Conservation (phyloP, 768 basidiomycete genomes). For the Psilocybe sp. region DNA sequence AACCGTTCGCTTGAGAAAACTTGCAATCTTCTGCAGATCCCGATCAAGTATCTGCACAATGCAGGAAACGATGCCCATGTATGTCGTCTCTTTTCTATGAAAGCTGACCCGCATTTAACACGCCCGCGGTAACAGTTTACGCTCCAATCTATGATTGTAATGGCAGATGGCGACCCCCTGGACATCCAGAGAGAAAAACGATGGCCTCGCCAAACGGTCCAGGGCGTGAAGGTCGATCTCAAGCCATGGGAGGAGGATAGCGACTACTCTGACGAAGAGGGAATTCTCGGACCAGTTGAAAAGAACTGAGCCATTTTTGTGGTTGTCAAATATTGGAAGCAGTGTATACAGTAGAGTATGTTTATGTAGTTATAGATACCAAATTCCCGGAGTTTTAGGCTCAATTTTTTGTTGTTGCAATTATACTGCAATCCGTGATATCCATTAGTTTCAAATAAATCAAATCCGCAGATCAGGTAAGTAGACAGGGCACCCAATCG, state of each 20-base stretch:
- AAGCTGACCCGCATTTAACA: neutral
- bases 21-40: conserved; percentile 61
- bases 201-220: conserved; percentile 64
- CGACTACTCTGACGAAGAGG: conserved; percentile 45
- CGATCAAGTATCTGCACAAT: conserved; percentile 64
- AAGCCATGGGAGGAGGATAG: conserved; percentile 58
- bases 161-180: conserved; percentile 72
- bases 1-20: conserved; percentile 56
- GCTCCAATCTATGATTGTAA: conserved; percentile 57
- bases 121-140: conserved; percentile 47
- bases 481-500: too few species aligned
- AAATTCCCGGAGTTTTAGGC: too few species aligned
- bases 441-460: too few species aligned
- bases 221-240: conserved; percentile 53
- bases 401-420: too few species aligned
- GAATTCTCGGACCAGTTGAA: conserved; percentile 10
- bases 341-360: neutral
- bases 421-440: too few species aligned
- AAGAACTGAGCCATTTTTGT: neutral
- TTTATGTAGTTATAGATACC: too few species aligned
- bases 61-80: conserved; percentile 88
- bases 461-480: too few species aligned
- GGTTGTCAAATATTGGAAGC: neutral
- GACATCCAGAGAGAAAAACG: conserved; percentile 76
- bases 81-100: conserved; percentile 19